A percentile compares a stretch with the other conserved stretches of the same genome.
These are phyloP conservation scores for Eleusine indica DNA, from an alignment of 176 grass and related monocot species.

Conservation along the genomic window DNA sequence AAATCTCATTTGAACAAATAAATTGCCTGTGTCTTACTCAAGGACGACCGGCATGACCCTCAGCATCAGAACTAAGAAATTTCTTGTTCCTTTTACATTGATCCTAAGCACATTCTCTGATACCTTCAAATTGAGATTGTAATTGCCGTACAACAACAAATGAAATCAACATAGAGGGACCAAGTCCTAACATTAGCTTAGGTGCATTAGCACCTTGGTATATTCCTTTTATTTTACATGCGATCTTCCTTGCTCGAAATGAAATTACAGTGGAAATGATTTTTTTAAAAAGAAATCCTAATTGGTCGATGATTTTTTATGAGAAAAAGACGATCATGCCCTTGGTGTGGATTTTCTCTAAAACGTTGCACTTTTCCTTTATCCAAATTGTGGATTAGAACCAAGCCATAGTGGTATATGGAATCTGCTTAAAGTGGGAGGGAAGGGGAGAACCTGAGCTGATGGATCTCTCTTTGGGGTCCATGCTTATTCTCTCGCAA, in stretches of 20 bases:
- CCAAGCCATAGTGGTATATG: constrained; percentile 39
- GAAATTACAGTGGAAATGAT: neutral
- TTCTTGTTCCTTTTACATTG: neutral
- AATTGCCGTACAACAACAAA: neutral
- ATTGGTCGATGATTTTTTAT: neutral
- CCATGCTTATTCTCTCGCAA: constrained; percentile 43
- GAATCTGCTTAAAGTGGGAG: constrained; percentile 55
- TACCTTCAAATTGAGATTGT: neutral
- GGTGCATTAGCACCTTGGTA: neutral
- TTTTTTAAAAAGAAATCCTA: neutral
- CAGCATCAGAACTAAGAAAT: neutral
- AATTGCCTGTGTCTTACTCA: neutral
- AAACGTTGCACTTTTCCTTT: constrained; percentile 38
- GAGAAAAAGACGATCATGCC: constrained; percentile 29
- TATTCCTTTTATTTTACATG: neutral
- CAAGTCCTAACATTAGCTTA: neutral
- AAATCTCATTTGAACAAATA: neutral
- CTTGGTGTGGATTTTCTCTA: constrained; percentile 39
- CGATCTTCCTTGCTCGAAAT: neutral
- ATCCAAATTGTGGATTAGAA: constrained; percentile 54
- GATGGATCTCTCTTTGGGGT: constrained; percentile 51
- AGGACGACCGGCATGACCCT: neutral
- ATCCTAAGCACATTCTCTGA: neutral
- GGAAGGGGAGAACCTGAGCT: constrained; percentile 48
- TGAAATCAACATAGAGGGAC: neutral